Base-by-base conservation (phyloP, 768 basidiomycete genomes). In the Obba rivulosa region DNA sequence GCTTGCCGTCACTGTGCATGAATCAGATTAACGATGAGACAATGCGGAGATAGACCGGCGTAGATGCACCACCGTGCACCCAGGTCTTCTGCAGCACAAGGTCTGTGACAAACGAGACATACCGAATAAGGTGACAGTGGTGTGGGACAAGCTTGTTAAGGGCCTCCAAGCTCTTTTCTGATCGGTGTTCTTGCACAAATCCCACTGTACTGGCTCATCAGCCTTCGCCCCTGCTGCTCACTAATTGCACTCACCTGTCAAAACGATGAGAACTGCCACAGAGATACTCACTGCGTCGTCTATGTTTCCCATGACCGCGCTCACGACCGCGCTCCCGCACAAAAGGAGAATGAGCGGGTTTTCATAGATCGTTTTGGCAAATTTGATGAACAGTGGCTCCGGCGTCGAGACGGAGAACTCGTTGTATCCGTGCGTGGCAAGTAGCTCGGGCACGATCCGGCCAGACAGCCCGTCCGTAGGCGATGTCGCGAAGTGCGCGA, bases 81-180 rank as follows among this genome's bases (percentile, higher is more conserved):
- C 5, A 13, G 28, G 28, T 31, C 7, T 31, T 13, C 28, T 5
- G 28, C 28, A 7, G 5, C 28, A 13, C 28, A 31, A 31, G 5
- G 5, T 31, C 28, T 31, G 13, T 13, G 28, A 5, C 28, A 34
- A 34, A 18, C 28, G 41, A 16, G 16, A 50, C 66, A 18, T 50
- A 73, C 68, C 93, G 87, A 46, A 88, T 74, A 52, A 96, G 83
- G 61, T 94, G 92, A 62, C 92, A 95, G 63, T 95, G 92, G 65
- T 98, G 94, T 0, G 94, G 94, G 18, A 98, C 94, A 36, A 98
- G 85, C 66, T 94, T 96, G 71, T 93, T 96, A 28, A 98, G 74
- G 0, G 94, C 92, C 66, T 96, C 92, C 22, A 98, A 72, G 51
- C 89, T 92, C 68, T 96, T 84, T 63, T 97, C 94, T 1, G 95